Conservation (phyloP, 768 basidiomycete species). For the Pulveroboletus sp. region DNA sequence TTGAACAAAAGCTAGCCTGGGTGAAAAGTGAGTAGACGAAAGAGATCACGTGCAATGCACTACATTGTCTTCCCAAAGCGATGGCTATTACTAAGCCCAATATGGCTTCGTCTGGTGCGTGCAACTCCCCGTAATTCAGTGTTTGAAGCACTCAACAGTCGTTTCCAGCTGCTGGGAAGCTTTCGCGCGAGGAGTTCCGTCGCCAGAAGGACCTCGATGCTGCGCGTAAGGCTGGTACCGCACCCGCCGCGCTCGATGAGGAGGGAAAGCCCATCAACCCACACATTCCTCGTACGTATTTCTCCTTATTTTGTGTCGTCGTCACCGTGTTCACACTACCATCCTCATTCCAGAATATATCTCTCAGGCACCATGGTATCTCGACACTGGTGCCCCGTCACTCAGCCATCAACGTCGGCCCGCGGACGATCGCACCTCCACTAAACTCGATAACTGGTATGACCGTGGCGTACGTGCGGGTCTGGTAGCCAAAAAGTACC, state of each 20-base stretch:
- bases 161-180: constrained; percentile 59
- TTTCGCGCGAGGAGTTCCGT: constrained; percentile 92
- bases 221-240: constrained; percentile 97
- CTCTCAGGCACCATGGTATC: constrained; percentile 98
- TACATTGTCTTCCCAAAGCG: background rate
- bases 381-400: constrained; percentile 90
- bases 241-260: constrained; percentile 91
- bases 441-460: constrained; percentile 88
- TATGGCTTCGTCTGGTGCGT: constrained; percentile 29
- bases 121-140: background rate
- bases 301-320: background rate
- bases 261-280: constrained; percentile 96
- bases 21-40: no score
- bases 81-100: background rate
- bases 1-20: no score
- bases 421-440: constrained; percentile 49
- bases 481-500: constrained; percentile 92
- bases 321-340: background rate
- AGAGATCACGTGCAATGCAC: constrained; percentile 7
- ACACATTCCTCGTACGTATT: constrained; percentile 87
- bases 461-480: constrained; percentile 81
- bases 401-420: constrained; percentile 90
- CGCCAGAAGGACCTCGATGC: constrained; percentile 97
- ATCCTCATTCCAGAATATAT: constrained; percentile 72
- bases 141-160: background rate